Base-by-base conservation (phyloP, 495 filamentous ascomycete species). In the Neurospora tetraspora region DNA sequence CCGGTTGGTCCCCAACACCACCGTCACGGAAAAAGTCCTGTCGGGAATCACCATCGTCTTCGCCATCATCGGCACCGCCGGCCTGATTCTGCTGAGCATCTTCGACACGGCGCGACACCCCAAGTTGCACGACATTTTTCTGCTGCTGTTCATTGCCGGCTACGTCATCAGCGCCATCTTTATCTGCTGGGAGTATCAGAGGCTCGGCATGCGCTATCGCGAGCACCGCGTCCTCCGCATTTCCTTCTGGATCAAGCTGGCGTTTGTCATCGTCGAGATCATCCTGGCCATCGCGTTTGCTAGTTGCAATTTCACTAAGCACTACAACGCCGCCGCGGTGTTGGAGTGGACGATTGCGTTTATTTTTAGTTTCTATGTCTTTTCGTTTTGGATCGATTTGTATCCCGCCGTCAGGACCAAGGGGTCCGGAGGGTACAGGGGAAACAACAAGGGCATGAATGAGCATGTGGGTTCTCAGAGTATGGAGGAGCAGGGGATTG, bases 361-460 rank as follows among this genome's bases (percentile, higher is more conserved):
- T 76, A 85, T 98, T 74, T 99, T 97, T 83, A 94, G 91, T 11
- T 91, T 93, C 77, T 98, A 96, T 80, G 84, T 97, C 53, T 87
- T 97, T 68, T 94, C 92, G 45, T 98, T 97, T 83, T 88, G 92
- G 71, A 83, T 98, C 77, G 96, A 99, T 79, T 85, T 99, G 43
- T 83, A 93, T 70, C 96, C 96, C 0, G 93, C 94, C 23, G 85
- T 92, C 3, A 85, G 87, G 16, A 93, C 88, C 5, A 91, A 90
- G 68, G 70, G 59, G 40, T 18, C 18, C 7, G 43, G 70, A 1
- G 70, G 70, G 4, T 71, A 71, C 12, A 65, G 53, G 70, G 53
- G 42, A 11, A 71, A 65, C 18, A 42, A 42, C 39, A 65, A 65
- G 27, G 53, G 53, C 14, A 34, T 65, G 53, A 65, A 65, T 18